A percentile compares a stretch with the other conserved stretches of the same genome.
Conservation (phyloP, 148 eudicot species). For the Vaccinium corymbosum region DNA sequence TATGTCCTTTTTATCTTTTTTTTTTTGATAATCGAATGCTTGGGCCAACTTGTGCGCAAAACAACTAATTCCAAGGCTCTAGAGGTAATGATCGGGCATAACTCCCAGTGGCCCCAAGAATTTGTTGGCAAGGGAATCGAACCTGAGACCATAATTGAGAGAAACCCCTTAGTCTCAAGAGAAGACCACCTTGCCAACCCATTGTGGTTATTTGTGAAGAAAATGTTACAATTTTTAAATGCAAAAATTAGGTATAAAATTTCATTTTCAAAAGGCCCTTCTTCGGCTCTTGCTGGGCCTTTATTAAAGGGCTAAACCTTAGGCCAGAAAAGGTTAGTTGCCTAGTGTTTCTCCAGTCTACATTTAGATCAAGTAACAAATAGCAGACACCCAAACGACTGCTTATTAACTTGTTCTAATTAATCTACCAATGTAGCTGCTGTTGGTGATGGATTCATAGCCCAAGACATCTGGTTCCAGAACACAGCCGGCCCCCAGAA, state of each 20-base stretch:
- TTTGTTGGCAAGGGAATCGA: too few relatives aligned
- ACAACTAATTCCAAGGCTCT: too few relatives aligned
- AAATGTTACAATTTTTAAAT: too few relatives aligned
- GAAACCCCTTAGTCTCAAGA: too few relatives aligned
- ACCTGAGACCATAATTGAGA: too few relatives aligned
- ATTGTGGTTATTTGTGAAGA: too few relatives aligned
- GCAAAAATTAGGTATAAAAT: not conserved
- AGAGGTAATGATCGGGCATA: too few relatives aligned
- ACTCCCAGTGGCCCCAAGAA: too few relatives aligned
- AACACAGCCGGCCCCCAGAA: constrained; percentile 40
- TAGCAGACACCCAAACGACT: not conserved
- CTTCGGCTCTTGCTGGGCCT: not conserved
- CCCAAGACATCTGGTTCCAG: constrained; percentile 38
- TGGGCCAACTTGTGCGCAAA: rapidly evolving
- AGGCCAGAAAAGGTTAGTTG: not conserved
- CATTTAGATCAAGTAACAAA: not conserved
- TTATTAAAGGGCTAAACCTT: not conserved
- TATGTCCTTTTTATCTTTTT: too few relatives aligned
- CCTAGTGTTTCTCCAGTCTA: not conserved
- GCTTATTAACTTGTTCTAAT: not conserved
- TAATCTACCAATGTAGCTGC: constrained; percentile 24
- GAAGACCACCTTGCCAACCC: too few relatives aligned
- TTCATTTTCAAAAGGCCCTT: not conserved
- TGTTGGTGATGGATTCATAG: constrained; percentile 39
- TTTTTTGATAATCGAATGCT: too few relatives aligned